A percentile compares a stretch with the other conserved stretches of the same genome.
These are phyloP conservation scores for Lachancea dasiensis DNA, from an alignment of 805 yeast species.

Conservation along the genomic window DNA sequence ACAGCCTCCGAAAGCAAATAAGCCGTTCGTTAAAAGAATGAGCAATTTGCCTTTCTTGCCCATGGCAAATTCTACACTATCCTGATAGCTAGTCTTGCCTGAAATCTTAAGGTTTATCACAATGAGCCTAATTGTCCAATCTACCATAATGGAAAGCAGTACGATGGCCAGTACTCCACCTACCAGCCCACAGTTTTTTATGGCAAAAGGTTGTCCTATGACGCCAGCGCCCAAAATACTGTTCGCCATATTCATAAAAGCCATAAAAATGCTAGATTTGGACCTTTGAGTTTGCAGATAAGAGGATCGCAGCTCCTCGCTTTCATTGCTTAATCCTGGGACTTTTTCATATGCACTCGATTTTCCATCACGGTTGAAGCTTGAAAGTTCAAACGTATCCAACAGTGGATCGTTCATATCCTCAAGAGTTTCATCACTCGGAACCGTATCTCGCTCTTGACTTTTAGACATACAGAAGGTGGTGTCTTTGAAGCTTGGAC, in stretches of 20 bases:
- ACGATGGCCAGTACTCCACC: slow-evolving; percentile 64
- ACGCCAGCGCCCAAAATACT: slow-evolving; percentile 94
- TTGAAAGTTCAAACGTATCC: slow-evolving; percentile 6
- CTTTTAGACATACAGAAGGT: slow-evolving; percentile 4
- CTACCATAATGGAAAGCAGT: slow-evolving; percentile 62
- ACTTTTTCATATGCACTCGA: slow-evolving; percentile 23
- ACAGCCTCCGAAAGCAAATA: slow-evolving; percentile 91
- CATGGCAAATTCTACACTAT: slow-evolving; percentile 71
- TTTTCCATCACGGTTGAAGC: slow-evolving; percentile 4
- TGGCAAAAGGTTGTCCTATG: slow-evolving; percentile 88
- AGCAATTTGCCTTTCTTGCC: slow-evolving; percentile 65
- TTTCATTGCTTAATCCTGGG: too few species aligned
- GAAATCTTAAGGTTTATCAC: slow-evolving; percentile 76
- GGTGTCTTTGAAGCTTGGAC: too few species aligned
- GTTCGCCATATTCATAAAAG: slow-evolving; percentile 96
- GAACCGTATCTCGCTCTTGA: neutral
- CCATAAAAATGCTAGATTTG: slow-evolving; percentile 67
- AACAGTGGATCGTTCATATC: neutral
- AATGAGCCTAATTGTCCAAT: slow-evolving; percentile 81
- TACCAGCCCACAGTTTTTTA: slow-evolving; percentile 68
- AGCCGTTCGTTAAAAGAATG: slow-evolving; percentile 69
- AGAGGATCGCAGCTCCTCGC: slow-evolving; percentile 9
- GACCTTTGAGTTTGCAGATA: slow-evolving; percentile 10
- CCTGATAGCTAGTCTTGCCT: slow-evolving; percentile 76
- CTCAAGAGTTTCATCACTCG: neutral